Conservation (phyloP, 495 filamentous ascomycete genomes). For the Penicillium taxi region DNA sequence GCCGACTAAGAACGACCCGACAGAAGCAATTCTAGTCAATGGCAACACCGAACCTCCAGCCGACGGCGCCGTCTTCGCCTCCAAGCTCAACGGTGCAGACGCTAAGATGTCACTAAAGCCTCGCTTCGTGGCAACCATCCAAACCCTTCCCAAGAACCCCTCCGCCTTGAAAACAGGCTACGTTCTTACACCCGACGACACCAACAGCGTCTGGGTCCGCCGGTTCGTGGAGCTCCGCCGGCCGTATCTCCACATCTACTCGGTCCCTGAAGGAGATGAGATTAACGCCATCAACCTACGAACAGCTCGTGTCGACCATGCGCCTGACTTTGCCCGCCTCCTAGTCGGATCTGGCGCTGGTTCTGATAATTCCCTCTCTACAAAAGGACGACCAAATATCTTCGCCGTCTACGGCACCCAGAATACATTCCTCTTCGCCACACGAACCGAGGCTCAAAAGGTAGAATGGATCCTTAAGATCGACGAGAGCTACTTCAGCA, state of each 20-base stretch:
- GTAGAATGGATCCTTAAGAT: conserved; percentile 90
- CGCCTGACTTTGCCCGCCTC: conserved; percentile 76
- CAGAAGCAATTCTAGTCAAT: conserved; percentile 62
- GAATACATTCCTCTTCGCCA: conserved; percentile 91
- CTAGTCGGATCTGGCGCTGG: conserved; percentile 43
- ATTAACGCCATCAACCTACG: conserved; percentile 78
- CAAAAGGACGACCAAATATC: conserved; percentile 56
- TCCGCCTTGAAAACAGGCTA: conserved; percentile 75
- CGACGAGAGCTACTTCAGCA: conserved; percentile 51
- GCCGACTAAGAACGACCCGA: conserved; percentile 66
- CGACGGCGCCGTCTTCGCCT: conserved; percentile 45
- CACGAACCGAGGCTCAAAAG: conserved; percentile 78
- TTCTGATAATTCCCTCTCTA: conserved; percentile 27
- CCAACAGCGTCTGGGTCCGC: conserved; percentile 69
- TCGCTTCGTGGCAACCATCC: conserved; percentile 59
- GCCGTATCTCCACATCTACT: conserved; percentile 87
- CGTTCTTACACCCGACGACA: conserved; percentile 67
- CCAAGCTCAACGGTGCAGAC: conserved; percentile 23
- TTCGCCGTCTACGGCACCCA: conserved; percentile 90
- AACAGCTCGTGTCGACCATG: conserved; percentile 77
- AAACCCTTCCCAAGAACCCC: conserved; percentile 64
- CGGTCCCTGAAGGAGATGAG: conserved; percentile 77
- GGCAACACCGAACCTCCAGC: conserved; percentile 68
- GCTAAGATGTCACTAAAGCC: conserved; percentile 35
- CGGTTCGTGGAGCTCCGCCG: conserved; percentile 88